Evolutionary conservation across 352 stramenopile species (phyloP).

Genomic region (Phytophthora foliorum): DNA sequence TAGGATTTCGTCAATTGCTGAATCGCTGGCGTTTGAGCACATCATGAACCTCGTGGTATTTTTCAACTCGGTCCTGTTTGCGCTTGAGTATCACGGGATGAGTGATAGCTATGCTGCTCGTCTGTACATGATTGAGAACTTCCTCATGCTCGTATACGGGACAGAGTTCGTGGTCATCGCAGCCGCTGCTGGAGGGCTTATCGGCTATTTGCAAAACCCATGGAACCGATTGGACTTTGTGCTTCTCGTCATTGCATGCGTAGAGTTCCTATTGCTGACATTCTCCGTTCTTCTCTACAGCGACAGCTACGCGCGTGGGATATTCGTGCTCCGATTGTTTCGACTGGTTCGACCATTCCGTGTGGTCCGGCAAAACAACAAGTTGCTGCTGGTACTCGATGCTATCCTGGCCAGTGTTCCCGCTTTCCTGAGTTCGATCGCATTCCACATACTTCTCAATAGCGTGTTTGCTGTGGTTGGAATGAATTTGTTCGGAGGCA

Average conservation of each 20-base stretch:
- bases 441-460: constrained; percentile 73
- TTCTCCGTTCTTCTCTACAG: constrained; percentile 70
- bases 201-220: constrained; percentile 77
- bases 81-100: constrained; percentile 85
- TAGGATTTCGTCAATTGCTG: constrained; percentile 53
- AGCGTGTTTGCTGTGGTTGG: constrained; percentile 86
- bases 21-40: constrained; percentile 76
- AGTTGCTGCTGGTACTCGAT: constrained; percentile 75
- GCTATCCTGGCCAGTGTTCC: constrained; percentile 75
- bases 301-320: constrained; percentile 71
- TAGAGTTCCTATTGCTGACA: constrained; percentile 76
- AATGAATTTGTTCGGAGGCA: constrained; percentile 86
- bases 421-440: constrained; percentile 70
- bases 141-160: constrained; percentile 77
- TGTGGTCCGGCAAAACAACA: constrained; percentile 80
- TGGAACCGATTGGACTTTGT: constrained; percentile 88
- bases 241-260: constrained; percentile 64
- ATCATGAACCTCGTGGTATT: constrained; percentile 85
- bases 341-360: constrained; percentile 81
- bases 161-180: constrained; percentile 77
- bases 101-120: constrained; percentile 57
- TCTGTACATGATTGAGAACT: constrained; percentile 71
- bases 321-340: constrained; percentile 87
- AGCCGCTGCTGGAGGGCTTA: constrained; percentile 59
- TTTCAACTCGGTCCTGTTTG: constrained; percentile 78